Evolutionary conservation across 2,329 filamentous ascomycete genomes (phyloP).

Genomic region (Thielaviopsis musarum): DNA sequence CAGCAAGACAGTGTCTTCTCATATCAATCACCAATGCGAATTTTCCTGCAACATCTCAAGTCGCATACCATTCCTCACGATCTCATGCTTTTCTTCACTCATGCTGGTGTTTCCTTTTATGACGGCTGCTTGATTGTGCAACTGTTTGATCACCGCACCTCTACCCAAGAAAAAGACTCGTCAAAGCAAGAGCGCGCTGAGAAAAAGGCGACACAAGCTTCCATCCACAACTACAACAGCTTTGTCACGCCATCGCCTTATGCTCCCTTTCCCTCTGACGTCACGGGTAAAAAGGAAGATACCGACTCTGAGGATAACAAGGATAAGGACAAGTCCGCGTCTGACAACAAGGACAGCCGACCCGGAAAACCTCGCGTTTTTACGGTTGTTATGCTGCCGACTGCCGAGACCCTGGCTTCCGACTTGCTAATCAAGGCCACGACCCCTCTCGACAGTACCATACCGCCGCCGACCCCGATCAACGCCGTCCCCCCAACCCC

Average conservation of each 20-base stretch:
- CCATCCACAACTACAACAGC: conserved; percentile 81
- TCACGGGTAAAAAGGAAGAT: conserved; percentile 19
- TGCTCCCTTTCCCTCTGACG: conserved; percentile 53
- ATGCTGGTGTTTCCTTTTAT: conserved; percentile 64
- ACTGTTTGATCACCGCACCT: conserved; percentile 71
- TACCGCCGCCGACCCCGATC: conserved; percentile 25
- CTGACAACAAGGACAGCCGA: conserved; percentile 35
- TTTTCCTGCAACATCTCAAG: conserved; percentile 61
- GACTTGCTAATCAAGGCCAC: conserved; percentile 63
- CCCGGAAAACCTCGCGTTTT: conserved; percentile 46
- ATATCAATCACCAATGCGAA: conserved; percentile 82
- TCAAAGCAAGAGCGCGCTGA: conserved; percentile 32
- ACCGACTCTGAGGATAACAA: conserved; percentile 19
- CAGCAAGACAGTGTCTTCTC: conserved; percentile 82
- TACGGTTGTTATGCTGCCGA: conserved; percentile 75
- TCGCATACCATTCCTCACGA: conserved; percentile 74
- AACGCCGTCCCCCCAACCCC: conserved; percentile 43
- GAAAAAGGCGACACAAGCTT: conserved; percentile 52
- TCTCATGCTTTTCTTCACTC: conserved; percentile 61
- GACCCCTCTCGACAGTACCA: conserved; percentile 38
- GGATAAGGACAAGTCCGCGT: conserved; percentile 24
- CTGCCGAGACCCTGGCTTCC: conserved; percentile 53
- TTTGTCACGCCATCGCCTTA: conserved; percentile 82
- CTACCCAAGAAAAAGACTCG: conserved; percentile 42
- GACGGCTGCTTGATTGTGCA: conserved; percentile 91